Evolutionary conservation across 2,329 filamentous ascomycete genomes (phyloP).

Genomic region (Pestalotiopsis sp.): DNA sequence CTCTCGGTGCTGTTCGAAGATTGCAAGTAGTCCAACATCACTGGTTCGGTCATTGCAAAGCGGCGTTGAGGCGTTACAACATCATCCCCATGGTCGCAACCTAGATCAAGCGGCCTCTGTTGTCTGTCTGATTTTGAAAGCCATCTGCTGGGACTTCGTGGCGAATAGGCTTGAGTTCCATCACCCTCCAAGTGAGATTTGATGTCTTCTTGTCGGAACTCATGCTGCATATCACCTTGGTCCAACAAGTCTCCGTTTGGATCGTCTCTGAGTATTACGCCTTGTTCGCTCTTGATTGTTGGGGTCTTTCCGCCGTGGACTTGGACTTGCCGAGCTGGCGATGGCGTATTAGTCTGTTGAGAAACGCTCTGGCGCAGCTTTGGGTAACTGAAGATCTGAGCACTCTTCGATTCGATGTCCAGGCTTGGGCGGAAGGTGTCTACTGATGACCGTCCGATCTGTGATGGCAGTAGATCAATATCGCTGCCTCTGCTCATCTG

Average conservation of each 20-base stretch:
- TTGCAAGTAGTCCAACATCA: background rate
- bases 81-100: background rate
- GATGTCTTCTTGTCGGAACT: background rate
- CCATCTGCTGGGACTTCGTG: background rate
- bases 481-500: constrained; percentile 26
- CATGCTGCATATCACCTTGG: background rate
- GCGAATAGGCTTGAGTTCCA: background rate
- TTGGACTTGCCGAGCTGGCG: constrained; percentile 29
- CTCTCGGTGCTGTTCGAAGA: background rate
- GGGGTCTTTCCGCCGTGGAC: constrained; percentile 27
- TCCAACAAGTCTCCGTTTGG: background rate
- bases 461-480: constrained; percentile 35
- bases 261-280: constrained; percentile 32
- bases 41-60: background rate
- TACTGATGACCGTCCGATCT: constrained; percentile 31
- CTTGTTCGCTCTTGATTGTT: constrained; percentile 35
- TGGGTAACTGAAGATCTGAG: constrained; percentile 26
- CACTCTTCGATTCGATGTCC: constrained; percentile 29
- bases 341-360: constrained; percentile 28
- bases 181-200: background rate
- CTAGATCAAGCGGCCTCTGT: background rate
- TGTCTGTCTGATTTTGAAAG: background rate
- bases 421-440: constrained; percentile 34
- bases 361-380: constrained; percentile 24
- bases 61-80: background rate